Evolutionary conservation across 2,329 filamentous ascomycete genomes (phyloP), one percentile per base, ranked within the genome.

Genomic region (Aureobasidium sp.): DNA sequence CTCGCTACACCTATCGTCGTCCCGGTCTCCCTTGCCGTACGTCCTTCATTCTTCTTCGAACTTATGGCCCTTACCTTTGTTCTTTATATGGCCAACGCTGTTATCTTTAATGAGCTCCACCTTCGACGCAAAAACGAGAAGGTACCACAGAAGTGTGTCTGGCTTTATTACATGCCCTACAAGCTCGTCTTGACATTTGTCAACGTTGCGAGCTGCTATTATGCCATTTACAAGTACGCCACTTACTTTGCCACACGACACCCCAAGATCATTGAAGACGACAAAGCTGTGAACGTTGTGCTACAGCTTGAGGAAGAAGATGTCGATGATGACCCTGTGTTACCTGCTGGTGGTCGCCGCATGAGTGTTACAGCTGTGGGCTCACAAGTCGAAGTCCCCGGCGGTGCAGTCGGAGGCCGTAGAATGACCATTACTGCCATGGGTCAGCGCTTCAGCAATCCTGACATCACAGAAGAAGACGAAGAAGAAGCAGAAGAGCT

Each of bases 51-150:
- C 62, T 2, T 79, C 79, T 64, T 73, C 70, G 41, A 72, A 69
- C 13, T 74, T 72, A 51, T 76, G 29, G 69, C 67, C 2, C 71
- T 68, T 16, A 78, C 75, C 0, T 65, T 67, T n/a, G 73, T 64
- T 8, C 70, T 81, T 66, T 79, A 81, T 62, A 66, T 76, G 54
- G 44, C 76, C 65, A 76, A 77, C 66, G 73, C 73, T 48, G 63
- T 77, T 16, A 71, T 80, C 53, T 81, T 81, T 70, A 81, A 81
- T 67, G 77, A 78, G 66, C 65, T 80, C 1, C 78, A 81, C 61
- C 71, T 80, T 1, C 75, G 78, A 9, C 64, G 70, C 36, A 77
- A 79, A 57, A 76, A 76, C 5, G 77, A 79, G 67, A 72, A 74
- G 37, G 69, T 80, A 13, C 69, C 70, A 42, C 76, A 71, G 70